Evolutionary conservation across 129 eudicot genomes (phyloP).

Genomic region (Flaveria brownii): DNA sequence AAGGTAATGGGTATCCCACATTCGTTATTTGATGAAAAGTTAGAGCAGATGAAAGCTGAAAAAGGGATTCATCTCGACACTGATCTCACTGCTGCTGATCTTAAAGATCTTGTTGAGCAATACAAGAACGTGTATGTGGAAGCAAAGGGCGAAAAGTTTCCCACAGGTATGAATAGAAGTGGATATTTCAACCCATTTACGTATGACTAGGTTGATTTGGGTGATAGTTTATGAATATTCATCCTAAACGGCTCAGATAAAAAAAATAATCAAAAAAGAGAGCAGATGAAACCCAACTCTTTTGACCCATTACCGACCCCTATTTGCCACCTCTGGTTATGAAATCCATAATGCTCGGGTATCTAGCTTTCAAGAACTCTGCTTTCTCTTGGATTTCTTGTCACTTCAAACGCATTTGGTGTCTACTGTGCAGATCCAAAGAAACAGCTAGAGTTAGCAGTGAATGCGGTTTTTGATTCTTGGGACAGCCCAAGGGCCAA

Average conservation of each 20-base stretch:
- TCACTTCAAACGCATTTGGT: neutral
- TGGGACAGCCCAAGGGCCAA: slow-evolving; percentile 99
- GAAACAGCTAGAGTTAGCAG: slow-evolving; percentile 78
- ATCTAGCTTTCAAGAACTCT: too few relatives aligned
- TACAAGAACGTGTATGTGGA: slow-evolving; percentile 85
- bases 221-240: neutral
- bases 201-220: neutral
- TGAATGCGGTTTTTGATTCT: slow-evolving; percentile 91
- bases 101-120: slow-evolving; percentile 81
- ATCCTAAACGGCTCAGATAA: neutral
- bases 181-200: slow-evolving; percentile 1
- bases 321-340: too few relatives aligned
- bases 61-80: slow-evolving; percentile 72
- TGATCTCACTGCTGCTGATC: slow-evolving; percentile 85
- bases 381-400: too few relatives aligned
- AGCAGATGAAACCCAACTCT: neutral
- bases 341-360: too few relatives aligned
- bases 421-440: slow-evolving; percentile 59
- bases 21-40: slow-evolving; percentile 76
- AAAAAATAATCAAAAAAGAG: neutral
- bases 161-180: slow-evolving; percentile 52
- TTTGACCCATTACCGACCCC: neutral
- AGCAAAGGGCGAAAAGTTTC: slow-evolving; percentile 83
- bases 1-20: slow-evolving; percentile 96
- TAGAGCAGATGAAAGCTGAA: slow-evolving; percentile 58